These are phyloP conservation scores for Heritiera littoralis DNA, from an alignment of 345 rosid genomes.

Conservation along the genomic window DNA sequence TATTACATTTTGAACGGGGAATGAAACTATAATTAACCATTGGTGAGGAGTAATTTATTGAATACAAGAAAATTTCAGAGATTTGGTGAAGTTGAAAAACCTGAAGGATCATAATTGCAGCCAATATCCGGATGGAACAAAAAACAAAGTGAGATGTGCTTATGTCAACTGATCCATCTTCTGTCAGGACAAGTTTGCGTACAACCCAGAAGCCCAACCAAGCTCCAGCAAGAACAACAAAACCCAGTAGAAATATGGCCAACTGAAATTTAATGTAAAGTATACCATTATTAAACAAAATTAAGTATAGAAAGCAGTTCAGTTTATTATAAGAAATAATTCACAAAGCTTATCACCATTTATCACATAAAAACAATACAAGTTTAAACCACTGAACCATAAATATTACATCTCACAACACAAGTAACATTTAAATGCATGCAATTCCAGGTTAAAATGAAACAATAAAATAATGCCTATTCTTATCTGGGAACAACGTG, in stretches of 20 bases:
- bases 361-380: background rate
- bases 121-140: constrained; percentile 79
- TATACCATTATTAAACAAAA: too few relatives aligned
- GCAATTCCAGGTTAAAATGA: background rate
- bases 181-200: constrained; percentile 71
- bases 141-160: constrained; percentile 73
- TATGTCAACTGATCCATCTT: constrained; percentile 81
- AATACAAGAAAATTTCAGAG: background rate
- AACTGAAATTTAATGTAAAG: constrained; percentile 41
- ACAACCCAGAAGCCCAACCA: constrained; percentile 97
- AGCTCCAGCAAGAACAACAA: constrained; percentile 80
- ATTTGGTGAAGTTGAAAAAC: constrained; percentile 34
- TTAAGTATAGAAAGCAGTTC: constrained; percentile 3
- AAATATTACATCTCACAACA: background rate
- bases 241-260: constrained; percentile 67
- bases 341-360: constrained; percentile 4
- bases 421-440: background rate
- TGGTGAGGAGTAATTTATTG: background rate
- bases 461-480: background rate
- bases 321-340: constrained; percentile 15
- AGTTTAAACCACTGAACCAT: background rate
- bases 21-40: background rate
- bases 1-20: constrained; percentile 13
- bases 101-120: constrained; percentile 77
- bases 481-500: background rate